A percentile compares a stretch with the other conserved stretches of the same genome.
Conservation (phyloP, 352 stramenopile genomes). For the Plasmopara halstedii region DNA sequence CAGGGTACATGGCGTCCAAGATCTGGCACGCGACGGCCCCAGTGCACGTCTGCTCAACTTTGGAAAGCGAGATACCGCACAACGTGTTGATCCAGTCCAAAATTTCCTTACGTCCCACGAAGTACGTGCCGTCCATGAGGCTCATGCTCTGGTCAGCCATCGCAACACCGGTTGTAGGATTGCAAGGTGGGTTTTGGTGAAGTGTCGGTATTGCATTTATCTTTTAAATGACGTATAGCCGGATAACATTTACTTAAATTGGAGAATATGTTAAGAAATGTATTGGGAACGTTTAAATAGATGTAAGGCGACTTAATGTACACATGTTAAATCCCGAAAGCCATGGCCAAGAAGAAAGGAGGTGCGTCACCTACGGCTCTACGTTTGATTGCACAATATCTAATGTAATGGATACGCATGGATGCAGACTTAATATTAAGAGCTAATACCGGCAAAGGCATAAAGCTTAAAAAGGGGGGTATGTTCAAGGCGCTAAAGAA, state of each 20-base stretch:
- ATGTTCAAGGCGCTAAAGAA: conserved; percentile 72
- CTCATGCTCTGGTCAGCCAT: conserved; percentile 87
- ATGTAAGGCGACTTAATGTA: too few relatives aligned
- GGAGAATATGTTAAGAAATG: too few relatives aligned
- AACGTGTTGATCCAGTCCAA: conserved; percentile 98
- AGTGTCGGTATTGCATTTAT: conserved; percentile 8
- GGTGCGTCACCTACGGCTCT: conserved; percentile 4
- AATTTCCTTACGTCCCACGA: conserved; percentile 95
- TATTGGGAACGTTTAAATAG: too few relatives aligned
- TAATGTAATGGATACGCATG: neutral
- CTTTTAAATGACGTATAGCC: conserved; percentile 6
- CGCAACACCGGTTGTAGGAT: neutral
- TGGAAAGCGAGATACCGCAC: conserved; percentile 89
- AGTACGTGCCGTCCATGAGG: conserved; percentile 97
- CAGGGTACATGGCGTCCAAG: conserved; percentile 91
- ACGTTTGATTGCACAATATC: neutral
- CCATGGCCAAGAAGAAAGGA: conserved; percentile 37
- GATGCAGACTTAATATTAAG: conserved; percentile 12
- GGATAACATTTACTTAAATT: conserved; percentile 6
- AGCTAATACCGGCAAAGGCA: conserved; percentile 35
- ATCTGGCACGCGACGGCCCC: conserved; percentile 97
- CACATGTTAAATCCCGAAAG: conserved; percentile 5
- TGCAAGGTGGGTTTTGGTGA: conserved; percentile 5
- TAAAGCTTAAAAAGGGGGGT: conserved; percentile 50
- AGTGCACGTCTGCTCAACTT: conserved; percentile 96